Evolutionary conservation across 495 filamentous ascomycete genomes (phyloP).

Genomic region (Penicillium lagena): DNA sequence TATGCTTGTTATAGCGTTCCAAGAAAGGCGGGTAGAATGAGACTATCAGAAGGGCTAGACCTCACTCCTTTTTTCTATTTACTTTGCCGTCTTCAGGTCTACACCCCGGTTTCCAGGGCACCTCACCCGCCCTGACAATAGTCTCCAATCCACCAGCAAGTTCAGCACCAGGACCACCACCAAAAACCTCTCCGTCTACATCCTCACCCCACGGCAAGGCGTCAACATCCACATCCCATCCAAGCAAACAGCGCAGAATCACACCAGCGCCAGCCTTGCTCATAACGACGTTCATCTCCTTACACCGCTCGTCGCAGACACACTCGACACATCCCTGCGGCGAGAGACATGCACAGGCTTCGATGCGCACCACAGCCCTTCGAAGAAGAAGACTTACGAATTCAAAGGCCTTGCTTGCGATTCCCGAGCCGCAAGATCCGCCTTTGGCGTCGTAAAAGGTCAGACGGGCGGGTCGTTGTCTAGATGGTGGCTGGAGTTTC

Average conservation of each 20-base stretch:
- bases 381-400: constrained; percentile 73
- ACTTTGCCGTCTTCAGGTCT: background rate
- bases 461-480: constrained; percentile 83
- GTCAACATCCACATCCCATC: constrained; percentile 67
- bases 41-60: too few species aligned
- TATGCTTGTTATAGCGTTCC: too few species aligned
- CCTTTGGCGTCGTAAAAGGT: constrained; percentile 96
- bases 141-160: constrained; percentile 75
- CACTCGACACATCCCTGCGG: constrained; percentile 80
- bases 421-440: constrained; percentile 74
- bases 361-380: constrained; percentile 74
- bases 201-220: constrained; percentile 75
- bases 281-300: constrained; percentile 86
- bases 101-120: constrained; percentile 43
- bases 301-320: constrained; percentile 78
- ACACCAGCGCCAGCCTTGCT: constrained; percentile 83
- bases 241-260: constrained; percentile 68
- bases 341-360: constrained; percentile 56
- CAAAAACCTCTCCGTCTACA: constrained; percentile 16
- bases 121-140: constrained; percentile 63
- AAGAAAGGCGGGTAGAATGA: too few species aligned
- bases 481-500: constrained; percentile 37
- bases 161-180: constrained; percentile 37
- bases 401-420: constrained; percentile 88
- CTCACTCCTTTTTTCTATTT: too few species aligned